Base-by-base conservation (phyloP, 768 basidiomycete genomes). In the Pulveroboletus sp. region DNA sequence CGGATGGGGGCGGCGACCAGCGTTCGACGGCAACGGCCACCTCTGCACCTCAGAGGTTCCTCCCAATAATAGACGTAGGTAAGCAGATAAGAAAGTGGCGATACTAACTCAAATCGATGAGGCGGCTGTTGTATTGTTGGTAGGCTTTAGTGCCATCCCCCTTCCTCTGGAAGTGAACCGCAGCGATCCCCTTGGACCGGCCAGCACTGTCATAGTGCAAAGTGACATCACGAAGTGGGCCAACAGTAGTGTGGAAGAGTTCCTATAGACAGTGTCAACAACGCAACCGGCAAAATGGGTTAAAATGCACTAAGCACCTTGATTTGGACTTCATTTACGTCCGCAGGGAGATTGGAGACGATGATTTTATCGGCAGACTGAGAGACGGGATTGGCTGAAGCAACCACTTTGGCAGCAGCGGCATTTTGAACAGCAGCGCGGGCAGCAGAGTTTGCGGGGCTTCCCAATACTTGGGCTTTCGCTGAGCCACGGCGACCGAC, bases 31-130 rank as follows among this genome's bases (percentile, higher is more conserved):
- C 39, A 56, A 56, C 53, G 48, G 34, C 49, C 38, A 52, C 53
- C 56, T 54, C 55, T 51, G 46, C 43, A 53, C 43, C 34, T 43
- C 48, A 50, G 50, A 55, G 50, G 50, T 21, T 44, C 38, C 45
- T 58, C 49, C 60, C 51, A n/a, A 52, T 23, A 51, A 68, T 38
- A 56, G 43, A 56, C 47, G 55, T 40, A 61, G 66, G 59, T 69
- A 72, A 68, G 58, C 56, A 59, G 72, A 68, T 59, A 64, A 65
- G 63, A 67, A 67, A 68, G 61, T 66, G 77, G 74, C 75, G 82
- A 79, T 89, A 98, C 97, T 93, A 89, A 99, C 97, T 97, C 77
- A 94, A 93, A 87, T 99, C 97, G 83, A 99, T 94, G 75, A 98
- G 88, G 68, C 97, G 87, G 75, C 90, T 91, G 81, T 99, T 92